These are phyloP conservation scores for Rhodotorula sphaerocarpa DNA, from an alignment of 768 basidiomycete genomes.

Conservation along the genomic window DNA sequence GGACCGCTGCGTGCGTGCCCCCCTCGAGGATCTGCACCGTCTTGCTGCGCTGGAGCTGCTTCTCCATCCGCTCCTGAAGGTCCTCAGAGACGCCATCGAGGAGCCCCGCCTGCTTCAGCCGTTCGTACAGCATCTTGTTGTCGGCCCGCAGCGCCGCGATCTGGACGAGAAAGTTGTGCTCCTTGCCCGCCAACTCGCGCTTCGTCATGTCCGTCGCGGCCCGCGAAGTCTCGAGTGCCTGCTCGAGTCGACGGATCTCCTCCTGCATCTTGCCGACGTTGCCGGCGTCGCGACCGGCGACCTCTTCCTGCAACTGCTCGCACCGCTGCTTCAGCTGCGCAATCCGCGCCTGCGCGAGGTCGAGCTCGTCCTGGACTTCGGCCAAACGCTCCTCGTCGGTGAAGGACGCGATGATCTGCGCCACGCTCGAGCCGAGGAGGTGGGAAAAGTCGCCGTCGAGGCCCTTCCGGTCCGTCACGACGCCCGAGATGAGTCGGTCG, in stretches of 20 bases:
- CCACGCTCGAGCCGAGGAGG: slow-evolving; percentile 79
- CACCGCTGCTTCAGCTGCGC: slow-evolving; percentile 69
- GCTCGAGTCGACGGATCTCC: slow-evolving; percentile 61
- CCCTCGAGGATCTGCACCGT: slow-evolving; percentile 83
- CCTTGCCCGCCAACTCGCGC: slow-evolving; percentile 57
- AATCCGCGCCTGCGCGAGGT: slow-evolving; percentile 57
- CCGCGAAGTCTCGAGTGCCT: slow-evolving; percentile 67
- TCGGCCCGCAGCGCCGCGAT: slow-evolving; percentile 82
- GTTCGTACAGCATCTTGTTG: slow-evolving; percentile 86
- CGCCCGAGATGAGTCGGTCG: slow-evolving; percentile 76
- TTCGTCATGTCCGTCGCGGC: slow-evolving; percentile 58
- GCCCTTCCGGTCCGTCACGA: slow-evolving; percentile 80
- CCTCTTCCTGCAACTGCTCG: slow-evolving; percentile 68
- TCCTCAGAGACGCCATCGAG: slow-evolving; percentile 65
- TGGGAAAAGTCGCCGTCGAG: slow-evolving; percentile 51
- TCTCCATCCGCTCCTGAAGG: slow-evolving; percentile 70
- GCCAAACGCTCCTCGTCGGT: slow-evolving; percentile 80
- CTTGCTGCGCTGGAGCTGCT: slow-evolving; percentile 69
- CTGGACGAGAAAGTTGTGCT: slow-evolving; percentile 69
- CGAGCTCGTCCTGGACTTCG: slow-evolving; percentile 66
- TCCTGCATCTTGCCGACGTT: slow-evolving; percentile 71
- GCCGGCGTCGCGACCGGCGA: slow-evolving; percentile 71
- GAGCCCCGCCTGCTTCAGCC: slow-evolving; percentile 72
- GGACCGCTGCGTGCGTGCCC: slow-evolving; percentile 13
- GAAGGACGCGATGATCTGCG: slow-evolving; percentile 76